phyloP scores from a whole-genome alignment of 768 basidiomycete genomes.

The Pholiota conissans region DNA sequence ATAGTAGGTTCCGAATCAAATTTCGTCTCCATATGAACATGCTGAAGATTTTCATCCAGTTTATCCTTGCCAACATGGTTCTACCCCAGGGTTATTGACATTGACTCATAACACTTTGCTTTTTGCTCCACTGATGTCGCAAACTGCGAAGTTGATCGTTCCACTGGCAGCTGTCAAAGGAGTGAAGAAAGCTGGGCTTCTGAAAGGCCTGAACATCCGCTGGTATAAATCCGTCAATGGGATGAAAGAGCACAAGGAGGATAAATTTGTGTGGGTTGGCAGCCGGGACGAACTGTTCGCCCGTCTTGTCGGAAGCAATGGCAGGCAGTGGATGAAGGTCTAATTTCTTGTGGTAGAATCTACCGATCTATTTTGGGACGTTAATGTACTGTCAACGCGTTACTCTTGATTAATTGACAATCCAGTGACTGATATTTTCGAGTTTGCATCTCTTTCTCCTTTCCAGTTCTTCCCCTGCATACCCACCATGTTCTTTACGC shows the following conservation, averaged over 20 bases:
- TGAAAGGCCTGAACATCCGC: conserved; percentile 52
- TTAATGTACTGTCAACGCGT: conserved; percentile 8
- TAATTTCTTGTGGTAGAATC: conserved; percentile 22
- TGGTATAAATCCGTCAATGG: conserved; percentile 37
- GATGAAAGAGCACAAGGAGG: conserved; percentile 40
- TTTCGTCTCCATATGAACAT: not conserved
- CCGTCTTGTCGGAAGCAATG: conserved; percentile 53
- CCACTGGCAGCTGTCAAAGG: conserved; percentile 46
- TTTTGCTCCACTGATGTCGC: conserved; percentile 56
- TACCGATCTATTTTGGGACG: conserved; percentile 8
- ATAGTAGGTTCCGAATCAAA: conserved; percentile 30
- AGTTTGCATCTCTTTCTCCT: no score
- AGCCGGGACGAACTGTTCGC: conserved; percentile 68
- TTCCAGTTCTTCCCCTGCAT: no score
- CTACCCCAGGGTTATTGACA: conserved; percentile 60
- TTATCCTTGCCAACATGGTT: conserved; percentile 58
- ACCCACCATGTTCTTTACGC: conserved; percentile 77
- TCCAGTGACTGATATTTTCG: not conserved
- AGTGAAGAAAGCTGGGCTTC: conserved; percentile 55
- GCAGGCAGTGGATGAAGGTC: conserved; percentile 48
- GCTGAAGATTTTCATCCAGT: conserved; percentile 33
- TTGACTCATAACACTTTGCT: conserved; percentile 46
- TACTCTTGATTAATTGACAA: conserved; percentile 2
- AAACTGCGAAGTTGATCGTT: conserved; percentile 44
- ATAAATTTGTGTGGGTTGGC: conserved; percentile 60